Base-by-base conservation (phyloP, 2,329 filamentous ascomycete species). In the Zasmidium cellare region DNA sequence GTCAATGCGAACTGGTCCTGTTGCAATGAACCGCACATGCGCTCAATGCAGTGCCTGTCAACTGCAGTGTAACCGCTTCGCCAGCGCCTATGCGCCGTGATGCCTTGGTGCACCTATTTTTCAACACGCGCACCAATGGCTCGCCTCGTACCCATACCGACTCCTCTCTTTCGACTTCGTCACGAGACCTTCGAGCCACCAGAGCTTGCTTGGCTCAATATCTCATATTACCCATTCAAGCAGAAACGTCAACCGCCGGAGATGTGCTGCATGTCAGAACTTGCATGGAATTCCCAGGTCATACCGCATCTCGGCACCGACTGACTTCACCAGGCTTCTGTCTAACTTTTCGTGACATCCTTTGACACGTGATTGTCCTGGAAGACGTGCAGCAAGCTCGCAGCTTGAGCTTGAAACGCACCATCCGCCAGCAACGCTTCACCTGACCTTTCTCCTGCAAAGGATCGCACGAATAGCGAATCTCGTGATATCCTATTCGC, bases 291-390 rank as follows among this genome's bases (percentile, higher is more conserved):
- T 22, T 38, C 20, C 53, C 53, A 49, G 6, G 25, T 18, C 20
- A 25, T 19, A 9, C 31, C 31, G 46, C 46, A 55, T 50, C 20
- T 55, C 45, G 52, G 53, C 41, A 55, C 53, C 41, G 24, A 46
- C 53, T 52, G 48, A 59, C 57, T 55, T 59, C 57, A 58, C 28
- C 56, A 25, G n/a, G 20, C 48, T 51, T 14, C 11, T 3, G 24
- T 22, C 48, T 53, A 25, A 52, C 16, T 55, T 28, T 46, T 20
- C 20, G 14, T 38, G 35, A 46, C 6, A 41, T 20, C 23, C 23
- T 35, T 22, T 28, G 19, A 51, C 56, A 55, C 49, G 57, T 59
- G 56, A 58, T 46, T 25, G 14, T 23, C 12, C 28, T 16, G 11
- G 5, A 16, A 18, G 12, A n/a, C 14, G 2, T 28, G 28, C 47